Conservation (phyloP, 352 stramenopile species). For the Pythium phragmiticola region DNA sequence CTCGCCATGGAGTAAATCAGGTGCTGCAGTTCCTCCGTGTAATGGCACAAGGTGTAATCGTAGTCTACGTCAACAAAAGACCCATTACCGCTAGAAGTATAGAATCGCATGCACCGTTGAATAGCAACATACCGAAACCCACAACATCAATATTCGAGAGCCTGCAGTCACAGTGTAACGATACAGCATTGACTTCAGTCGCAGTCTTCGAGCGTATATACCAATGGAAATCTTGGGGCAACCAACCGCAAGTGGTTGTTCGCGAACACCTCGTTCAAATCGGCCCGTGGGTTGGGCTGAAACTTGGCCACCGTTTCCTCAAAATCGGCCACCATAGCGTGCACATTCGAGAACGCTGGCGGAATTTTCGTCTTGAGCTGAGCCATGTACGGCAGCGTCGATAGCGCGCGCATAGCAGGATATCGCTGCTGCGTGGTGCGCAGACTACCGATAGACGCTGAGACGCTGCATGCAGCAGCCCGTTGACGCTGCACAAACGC, state of each 20-base stretch:
- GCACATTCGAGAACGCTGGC: constrained; percentile 37
- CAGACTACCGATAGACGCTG: neutral
- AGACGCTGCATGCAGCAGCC: neutral
- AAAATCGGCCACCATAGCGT: constrained; percentile 42
- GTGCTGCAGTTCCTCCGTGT: constrained; percentile 89
- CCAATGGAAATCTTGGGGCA: neutral
- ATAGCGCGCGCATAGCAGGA: constrained; percentile 18
- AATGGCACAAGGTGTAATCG: constrained; percentile 94
- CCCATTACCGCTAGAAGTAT: neutral
- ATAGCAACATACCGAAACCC: constrained; percentile 48
- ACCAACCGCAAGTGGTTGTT: constrained; percentile 66
- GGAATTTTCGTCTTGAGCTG: constrained; percentile 53
- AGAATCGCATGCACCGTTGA: neutral
- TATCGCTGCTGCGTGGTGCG: neutral
- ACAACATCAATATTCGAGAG: constrained; percentile 71
- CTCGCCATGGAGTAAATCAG: constrained; percentile 93
- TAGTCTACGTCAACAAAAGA: constrained; percentile 71
- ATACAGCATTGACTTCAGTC: neutral
- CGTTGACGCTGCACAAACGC: neutral
- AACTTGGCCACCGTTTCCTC: constrained; percentile 51
- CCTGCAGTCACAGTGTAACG: constrained; percentile 16
- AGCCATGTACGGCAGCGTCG: constrained; percentile 45
- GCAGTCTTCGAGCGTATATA: neutral
- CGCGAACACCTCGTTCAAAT: constrained; percentile 64
- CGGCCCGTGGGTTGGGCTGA: constrained; percentile 34